A percentile compares a stretch with the other conserved stretches of the same genome.
These are phyloP conservation scores for Cladobotryum protrusum DNA, from an alignment of 2,329 filamentous ascomycete genomes.

Conservation along the genomic window DNA sequence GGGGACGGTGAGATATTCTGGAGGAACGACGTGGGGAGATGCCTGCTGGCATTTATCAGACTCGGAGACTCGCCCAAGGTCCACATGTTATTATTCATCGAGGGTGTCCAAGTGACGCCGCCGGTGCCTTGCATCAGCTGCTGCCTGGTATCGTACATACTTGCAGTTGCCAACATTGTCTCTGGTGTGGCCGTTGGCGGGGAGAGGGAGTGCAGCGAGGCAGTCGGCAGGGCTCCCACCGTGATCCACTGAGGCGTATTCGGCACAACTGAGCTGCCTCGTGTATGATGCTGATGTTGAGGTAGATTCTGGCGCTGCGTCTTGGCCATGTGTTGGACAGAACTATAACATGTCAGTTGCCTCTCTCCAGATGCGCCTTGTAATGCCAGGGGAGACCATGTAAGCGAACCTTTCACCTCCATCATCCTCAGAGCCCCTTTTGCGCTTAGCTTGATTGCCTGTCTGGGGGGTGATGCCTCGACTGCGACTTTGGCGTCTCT, in stretches of 20 bases:
- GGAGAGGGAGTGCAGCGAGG: not conserved
- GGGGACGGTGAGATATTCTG: not conserved
- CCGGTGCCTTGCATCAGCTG: not conserved
- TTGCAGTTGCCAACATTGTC: not conserved
- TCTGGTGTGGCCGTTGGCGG: not conserved
- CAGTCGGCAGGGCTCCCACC: not conserved
- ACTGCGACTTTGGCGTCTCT: no score
- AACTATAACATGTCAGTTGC: not conserved
- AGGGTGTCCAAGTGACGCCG: not conserved
- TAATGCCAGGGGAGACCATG: no score
- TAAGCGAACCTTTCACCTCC: not conserved
- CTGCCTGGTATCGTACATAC: not conserved
- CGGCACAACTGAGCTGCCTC: not conserved
- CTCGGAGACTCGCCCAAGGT: not conserved
- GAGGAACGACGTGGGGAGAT: not conserved
- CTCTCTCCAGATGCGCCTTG: no score
- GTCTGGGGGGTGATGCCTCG: not conserved
- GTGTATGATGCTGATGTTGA: not conserved
- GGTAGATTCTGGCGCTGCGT: slow-evolving; percentile 1
- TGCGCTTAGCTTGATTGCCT: slow-evolving; percentile 2
- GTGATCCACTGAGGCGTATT: not conserved
- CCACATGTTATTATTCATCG: not conserved
- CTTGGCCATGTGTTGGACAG: slow-evolving; percentile 1
- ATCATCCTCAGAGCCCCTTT: slow-evolving; percentile 1
- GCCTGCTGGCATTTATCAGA: not conserved